phyloP scores from a whole-genome alignment of 495 filamentous ascomycete genomes.

The Tuber brumale region DNA sequence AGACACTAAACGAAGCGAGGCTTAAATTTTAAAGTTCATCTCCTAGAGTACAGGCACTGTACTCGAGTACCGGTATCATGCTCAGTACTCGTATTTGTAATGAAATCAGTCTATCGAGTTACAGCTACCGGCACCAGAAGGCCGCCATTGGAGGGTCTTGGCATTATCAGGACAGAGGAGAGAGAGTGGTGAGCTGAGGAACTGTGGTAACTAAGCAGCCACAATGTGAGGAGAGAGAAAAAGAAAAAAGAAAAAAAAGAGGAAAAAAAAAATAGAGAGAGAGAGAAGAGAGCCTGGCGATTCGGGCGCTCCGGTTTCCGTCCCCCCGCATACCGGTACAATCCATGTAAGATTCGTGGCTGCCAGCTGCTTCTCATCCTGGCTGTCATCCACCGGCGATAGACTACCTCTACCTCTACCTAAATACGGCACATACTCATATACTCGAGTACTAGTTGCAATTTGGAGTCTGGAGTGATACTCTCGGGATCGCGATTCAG shows the following conservation, averaged over 20 bases:
- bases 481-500: not conserved
- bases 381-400: conserved; percentile 26
- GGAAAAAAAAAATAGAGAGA: not conserved
- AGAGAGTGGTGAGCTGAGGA: not conserved
- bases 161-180: not conserved
- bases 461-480: conserved; percentile 1
- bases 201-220: not conserved
- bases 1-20: not conserved
- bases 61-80: not conserved
- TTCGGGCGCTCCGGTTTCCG: conserved; percentile 29
- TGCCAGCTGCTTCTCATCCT: conserved; percentile 16
- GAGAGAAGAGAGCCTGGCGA: conserved; percentile 7
- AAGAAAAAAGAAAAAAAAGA: not conserved
- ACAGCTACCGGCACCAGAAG: not conserved
- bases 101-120: not conserved
- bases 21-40: not conserved
- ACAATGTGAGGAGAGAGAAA: not conserved
- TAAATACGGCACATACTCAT: not conserved
- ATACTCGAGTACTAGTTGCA: not conserved
- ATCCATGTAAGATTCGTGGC: conserved; percentile 13
- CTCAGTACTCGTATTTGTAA: not conserved
- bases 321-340: conserved; percentile 18
- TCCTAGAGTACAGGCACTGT: not conserved
- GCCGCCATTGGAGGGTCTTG: not conserved
- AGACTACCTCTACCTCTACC: conserved; percentile 13